Percentiles rank a stretch among this genome's conserved stretches.
Conservation (phyloP, 2,329 filamentous ascomycete species). For the Talaromyces albobiverticillius region DNA sequence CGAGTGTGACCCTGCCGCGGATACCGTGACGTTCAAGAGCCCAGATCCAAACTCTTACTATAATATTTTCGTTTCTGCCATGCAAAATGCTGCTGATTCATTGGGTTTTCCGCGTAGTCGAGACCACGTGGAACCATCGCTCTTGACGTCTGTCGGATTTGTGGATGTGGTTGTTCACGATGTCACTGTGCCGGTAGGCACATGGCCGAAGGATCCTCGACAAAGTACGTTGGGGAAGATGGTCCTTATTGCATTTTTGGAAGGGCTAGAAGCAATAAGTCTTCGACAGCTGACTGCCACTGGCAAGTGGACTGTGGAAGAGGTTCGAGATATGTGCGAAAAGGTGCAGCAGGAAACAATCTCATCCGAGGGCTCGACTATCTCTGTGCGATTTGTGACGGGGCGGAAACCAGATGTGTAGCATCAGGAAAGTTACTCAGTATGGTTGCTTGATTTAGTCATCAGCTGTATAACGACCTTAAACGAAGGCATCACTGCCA, state of each 20-base stretch:
- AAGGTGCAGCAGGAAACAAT: slow-evolving; percentile 38
- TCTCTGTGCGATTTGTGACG: slow-evolving; percentile 27
- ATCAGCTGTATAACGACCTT: too few relatives aligned
- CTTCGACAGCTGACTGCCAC: slow-evolving; percentile 35
- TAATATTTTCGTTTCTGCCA: slow-evolving; percentile 30
- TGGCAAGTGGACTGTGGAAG: slow-evolving; percentile 31
- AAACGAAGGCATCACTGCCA: too few relatives aligned
- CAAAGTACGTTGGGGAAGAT: slow-evolving; percentile 41
- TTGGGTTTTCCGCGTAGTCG: slow-evolving; percentile 40
- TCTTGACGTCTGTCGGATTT: slow-evolving; percentile 45
- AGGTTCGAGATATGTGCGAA: slow-evolving; percentile 35
- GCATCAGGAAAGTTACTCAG: too few relatives aligned
- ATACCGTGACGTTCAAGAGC: slow-evolving; percentile 22
- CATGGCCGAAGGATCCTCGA: slow-evolving; percentile 33
- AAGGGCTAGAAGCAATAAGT: slow-evolving; percentile 39
- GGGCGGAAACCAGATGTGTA: slow-evolving; percentile 25
- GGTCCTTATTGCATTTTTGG: slow-evolving; percentile 37
- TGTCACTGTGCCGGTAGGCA: slow-evolving; percentile 35
- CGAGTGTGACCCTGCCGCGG: slow-evolving; percentile 35
- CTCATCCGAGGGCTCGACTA: slow-evolving; percentile 23
- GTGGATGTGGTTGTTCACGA: slow-evolving; percentile 40
- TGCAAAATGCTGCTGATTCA: slow-evolving; percentile 38
- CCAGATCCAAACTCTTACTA: slow-evolving; percentile 29
- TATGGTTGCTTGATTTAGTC: too few relatives aligned
- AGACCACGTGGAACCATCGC: slow-evolving; percentile 40